phyloP scores from a whole-genome alignment of 257 asterid genomes.

The Scutellaria galericulata region DNA sequence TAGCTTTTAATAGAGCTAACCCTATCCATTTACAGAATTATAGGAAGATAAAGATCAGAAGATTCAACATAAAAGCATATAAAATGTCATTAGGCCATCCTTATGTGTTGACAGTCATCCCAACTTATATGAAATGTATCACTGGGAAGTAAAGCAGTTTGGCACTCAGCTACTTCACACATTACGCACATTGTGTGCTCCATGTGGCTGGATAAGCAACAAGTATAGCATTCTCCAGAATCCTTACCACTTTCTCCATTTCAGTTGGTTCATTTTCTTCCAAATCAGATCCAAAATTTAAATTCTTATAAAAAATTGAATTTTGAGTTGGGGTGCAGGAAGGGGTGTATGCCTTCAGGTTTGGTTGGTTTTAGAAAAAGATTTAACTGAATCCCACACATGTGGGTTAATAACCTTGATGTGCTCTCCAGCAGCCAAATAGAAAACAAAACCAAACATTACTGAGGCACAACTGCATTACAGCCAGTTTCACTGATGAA shows the following conservation, averaged over 20 bases:
- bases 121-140: background rate
- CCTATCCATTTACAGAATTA: too few species aligned
- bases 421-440: slow-evolving; percentile 1
- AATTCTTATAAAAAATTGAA: background rate
- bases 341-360: slow-evolving; percentile 1
- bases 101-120: background rate
- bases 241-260: slow-evolving; percentile 5
- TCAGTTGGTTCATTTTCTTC: background rate
- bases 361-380: background rate
- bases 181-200: background rate
- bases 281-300: background rate
- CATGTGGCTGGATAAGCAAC: background rate
- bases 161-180: background rate
- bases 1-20: too few species aligned
- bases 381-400: background rate
- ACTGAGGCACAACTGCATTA: slow-evolving; percentile 5
- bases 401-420: background rate
- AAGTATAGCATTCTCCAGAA: background rate
- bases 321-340: background rate
- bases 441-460: background rate
- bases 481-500: background rate
- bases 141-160: background rate
- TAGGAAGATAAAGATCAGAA: too few species aligned
- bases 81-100: too few species aligned
- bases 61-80: too few species aligned